Base-by-base conservation (phyloP, 305 asterid species). In the Fraxinus angustifolia region DNA sequence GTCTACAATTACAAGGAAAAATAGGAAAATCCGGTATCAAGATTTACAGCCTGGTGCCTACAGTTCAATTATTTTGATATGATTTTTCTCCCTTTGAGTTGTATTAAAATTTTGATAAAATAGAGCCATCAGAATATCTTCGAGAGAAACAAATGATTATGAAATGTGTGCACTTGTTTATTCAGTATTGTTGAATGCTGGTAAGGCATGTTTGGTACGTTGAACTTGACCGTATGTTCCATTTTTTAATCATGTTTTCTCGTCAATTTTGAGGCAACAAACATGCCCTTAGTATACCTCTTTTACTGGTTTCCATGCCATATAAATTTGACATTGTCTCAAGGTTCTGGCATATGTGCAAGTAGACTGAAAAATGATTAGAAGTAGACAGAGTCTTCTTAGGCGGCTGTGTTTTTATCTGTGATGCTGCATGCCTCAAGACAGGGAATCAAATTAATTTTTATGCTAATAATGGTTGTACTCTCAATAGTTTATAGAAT, bases 321-420 rank as follows among this genome's bases (percentile, higher is more conserved):
- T 8, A 14, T 28, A 12, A 78, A 7, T 34, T 62, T n/a, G 23
- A 50, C n/a, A 1, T 70, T 70, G 77, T 65, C 72, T 31, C 67
- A 19, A 81, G 38, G 60, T 34, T 40, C 28, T 76, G 36, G 77
- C 80, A 75, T 81, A 79, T 75, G 23, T 38, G 79, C 50, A 45
- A 65, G 58, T 31, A 65, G 80, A 65, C 53, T 48, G 8, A 56
- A 70, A 76, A 62, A 38, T 19, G 53, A 79, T 67, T 35, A 4
- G 65, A 50, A 78, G 19, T 53, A 42, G 75, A 53, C 17, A 53
- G 36, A 33, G 87, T 84, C 87, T 48, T 79, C 68, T 16, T 36
- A 73, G 89, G 87, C 87, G 84, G 87, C 81, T 68, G 50, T 45
- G 73, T 76, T 83, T 67, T 35, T 45, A 75, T 79, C 35, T 11